phyloP scores from a whole-genome alignment of 2,329 filamentous ascomycete species.

The Blastomyces gilchristii region DNA sequence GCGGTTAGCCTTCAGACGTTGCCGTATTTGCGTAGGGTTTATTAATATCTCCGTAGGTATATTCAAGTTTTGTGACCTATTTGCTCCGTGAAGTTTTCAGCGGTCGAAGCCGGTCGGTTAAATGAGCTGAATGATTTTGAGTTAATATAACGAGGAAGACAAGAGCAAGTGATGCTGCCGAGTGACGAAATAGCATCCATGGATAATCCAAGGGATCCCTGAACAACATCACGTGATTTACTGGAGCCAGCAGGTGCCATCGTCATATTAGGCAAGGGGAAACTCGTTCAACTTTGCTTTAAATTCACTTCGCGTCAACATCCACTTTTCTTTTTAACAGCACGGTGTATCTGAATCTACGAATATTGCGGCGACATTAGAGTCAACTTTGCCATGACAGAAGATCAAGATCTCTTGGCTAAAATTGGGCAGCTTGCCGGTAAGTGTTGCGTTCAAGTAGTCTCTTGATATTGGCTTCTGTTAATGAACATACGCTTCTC shows the following conservation, averaged over 20 bases:
- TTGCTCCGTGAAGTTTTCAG: background rate
- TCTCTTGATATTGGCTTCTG: constrained; percentile 23
- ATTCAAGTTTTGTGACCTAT: background rate
- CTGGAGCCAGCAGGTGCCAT: background rate
- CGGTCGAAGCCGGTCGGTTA: background rate
- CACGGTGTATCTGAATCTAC: background rate
- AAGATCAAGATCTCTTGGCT: constrained; percentile 46
- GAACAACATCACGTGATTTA: background rate
- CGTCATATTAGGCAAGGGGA: background rate
- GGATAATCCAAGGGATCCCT: too few relatives aligned
- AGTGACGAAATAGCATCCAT: background rate
- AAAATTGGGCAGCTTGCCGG: constrained; percentile 49
- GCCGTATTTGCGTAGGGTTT: background rate
- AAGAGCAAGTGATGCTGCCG: background rate
- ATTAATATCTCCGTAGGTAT: background rate
- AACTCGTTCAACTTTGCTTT: background rate
- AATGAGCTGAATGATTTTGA: background rate
- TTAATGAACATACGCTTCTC: background rate
- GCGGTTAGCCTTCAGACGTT: background rate
- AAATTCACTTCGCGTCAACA: background rate
- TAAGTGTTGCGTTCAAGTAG: constrained; percentile 25
- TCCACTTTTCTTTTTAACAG: background rate
- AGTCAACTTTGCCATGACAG: constrained; percentile 32
- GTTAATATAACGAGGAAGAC: background rate
- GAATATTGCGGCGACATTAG: background rate